Conservation (phyloP, 2,329 filamentous ascomycete species). For the Colletotrichum sublineola region DNA sequence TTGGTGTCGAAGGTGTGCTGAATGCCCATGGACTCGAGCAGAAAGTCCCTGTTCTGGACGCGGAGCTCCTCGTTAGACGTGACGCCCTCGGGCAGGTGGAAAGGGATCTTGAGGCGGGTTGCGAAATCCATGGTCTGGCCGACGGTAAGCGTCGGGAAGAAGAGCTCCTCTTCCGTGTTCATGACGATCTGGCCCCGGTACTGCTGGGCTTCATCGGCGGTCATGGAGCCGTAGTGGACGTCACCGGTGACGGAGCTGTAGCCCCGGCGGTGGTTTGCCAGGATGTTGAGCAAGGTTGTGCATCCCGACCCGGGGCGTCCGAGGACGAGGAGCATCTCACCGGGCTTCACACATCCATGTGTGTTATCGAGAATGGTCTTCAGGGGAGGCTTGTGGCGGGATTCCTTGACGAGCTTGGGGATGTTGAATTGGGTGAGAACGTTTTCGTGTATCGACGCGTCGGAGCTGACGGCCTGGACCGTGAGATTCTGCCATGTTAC, state of each 20-base stretch:
- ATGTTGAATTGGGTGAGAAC: conserved; percentile 71
- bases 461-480: conserved; percentile 71
- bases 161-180: conserved; percentile 77
- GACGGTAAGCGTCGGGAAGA: conserved; percentile 78
- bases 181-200: conserved; percentile 73
- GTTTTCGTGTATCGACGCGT: conserved; percentile 75
- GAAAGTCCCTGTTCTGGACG: conserved; percentile 63
- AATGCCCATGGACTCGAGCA: conserved; percentile 70
- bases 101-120: conserved; percentile 69
- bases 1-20: conserved; percentile 73
- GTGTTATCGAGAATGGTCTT: conserved; percentile 72
- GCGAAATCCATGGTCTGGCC: conserved; percentile 80
- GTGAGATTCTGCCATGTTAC: conserved; percentile 75
- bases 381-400: conserved; percentile 67
- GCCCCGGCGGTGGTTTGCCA: conserved; percentile 74
- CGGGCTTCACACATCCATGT: conserved; percentile 78
- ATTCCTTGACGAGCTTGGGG: conserved; percentile 65
- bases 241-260: conserved; percentile 71
- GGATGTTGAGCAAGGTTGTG: conserved; percentile 77
- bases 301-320: conserved; percentile 78
- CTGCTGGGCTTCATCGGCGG: conserved; percentile 60
- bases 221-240: conserved; percentile 67
- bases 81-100: conserved; percentile 59
- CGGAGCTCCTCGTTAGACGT: conserved; percentile 60
- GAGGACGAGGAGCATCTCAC: conserved; percentile 78